Evolutionary conservation across 106 monocot species (phyloP), one percentile per base, ranked within the genome.

Genomic region (Apostasia ramifera): DNA sequence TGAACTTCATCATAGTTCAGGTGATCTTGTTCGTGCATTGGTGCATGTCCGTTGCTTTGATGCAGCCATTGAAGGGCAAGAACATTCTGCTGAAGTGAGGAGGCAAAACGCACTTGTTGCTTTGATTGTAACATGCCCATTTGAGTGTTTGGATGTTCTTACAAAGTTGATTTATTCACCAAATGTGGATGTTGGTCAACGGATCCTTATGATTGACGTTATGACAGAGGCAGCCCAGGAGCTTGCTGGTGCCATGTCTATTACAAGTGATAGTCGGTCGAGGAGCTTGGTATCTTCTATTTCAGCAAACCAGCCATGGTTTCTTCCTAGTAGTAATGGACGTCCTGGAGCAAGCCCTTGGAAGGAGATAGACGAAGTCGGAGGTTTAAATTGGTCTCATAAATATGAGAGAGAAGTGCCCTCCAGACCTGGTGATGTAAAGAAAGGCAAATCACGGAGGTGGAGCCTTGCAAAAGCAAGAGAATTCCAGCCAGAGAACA

Each of bases 161-260:
- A 87, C 82, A 37, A 87, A 83, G 51, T 79, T 85, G 71, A 68
- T 93, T 1, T 93, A 98, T 83, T 98, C 97, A 52, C 71, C 97
- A 67, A 98, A 86, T 80, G 76, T 98, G 10, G 97, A 98, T 80
- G 62, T 87, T 26, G 66, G 92, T 63, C 97, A 98, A 58, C 81
- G 98, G 1, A 79, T 98, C 76, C 63, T 98, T 57, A 82, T 98
- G 55, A 68, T 93, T 72, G 98, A 98, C 81, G 90, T 85, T n/a
- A 98, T 98, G 98, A 83, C 85, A 49, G 85, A 90, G 75, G 92
- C 98, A 62, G 92, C 98, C 40, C 81, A 83, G 66, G 98, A 98
- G 72, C 83, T 98, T 68, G 71, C 90, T 76, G 78, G 85, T 72
- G 46, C 85, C 59, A 85, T 74, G 77, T 81, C 68, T 61, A 66